phyloP scores from a whole-genome alignment of 768 basidiomycete genomes.

The Exidia glandulosa region DNA sequence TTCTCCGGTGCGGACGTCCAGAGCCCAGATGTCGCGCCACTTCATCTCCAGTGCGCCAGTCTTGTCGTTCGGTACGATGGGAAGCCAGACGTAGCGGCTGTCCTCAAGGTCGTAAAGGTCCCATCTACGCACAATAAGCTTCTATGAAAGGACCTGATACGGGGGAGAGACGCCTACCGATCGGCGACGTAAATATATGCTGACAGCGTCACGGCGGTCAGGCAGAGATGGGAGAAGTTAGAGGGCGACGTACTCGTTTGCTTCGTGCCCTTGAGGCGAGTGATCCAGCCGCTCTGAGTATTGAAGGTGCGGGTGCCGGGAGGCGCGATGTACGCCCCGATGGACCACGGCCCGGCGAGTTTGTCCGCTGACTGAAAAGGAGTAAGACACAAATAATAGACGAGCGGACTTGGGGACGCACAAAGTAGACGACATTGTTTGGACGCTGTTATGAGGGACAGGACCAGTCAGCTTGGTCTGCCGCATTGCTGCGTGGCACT shows the following conservation, averaged over 20 bases:
- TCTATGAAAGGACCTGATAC: no score
- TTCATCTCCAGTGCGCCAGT: neutral
- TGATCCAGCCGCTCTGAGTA: neutral
- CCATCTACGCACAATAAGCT: no score
- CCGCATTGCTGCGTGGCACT: neutral
- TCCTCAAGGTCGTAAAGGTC: conserved; percentile 1
- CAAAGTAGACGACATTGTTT: neutral
- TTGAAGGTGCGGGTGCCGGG: conserved; percentile 1
- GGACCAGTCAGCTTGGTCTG: neutral
- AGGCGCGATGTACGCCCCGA: neutral
- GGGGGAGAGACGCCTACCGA: no score
- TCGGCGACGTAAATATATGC: conserved; percentile 1
- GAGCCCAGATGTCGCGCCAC: conserved; percentile 1
- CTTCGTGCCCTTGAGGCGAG: neutral
- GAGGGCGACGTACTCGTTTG: neutral
- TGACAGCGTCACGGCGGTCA: neutral
- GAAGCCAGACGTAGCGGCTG: conserved; percentile 2
- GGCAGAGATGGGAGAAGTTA: neutral
- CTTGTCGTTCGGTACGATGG: neutral
- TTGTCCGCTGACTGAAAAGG: neutral
- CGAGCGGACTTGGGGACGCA: neutral
- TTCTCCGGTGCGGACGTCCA: neutral
- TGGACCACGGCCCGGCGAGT: conserved; percentile 1
- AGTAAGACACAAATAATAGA: neutral
- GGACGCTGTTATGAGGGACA: no score